Conservation (phyloP, 2,329 filamentous ascomycete species). For the Botrytis squamosa region DNA sequence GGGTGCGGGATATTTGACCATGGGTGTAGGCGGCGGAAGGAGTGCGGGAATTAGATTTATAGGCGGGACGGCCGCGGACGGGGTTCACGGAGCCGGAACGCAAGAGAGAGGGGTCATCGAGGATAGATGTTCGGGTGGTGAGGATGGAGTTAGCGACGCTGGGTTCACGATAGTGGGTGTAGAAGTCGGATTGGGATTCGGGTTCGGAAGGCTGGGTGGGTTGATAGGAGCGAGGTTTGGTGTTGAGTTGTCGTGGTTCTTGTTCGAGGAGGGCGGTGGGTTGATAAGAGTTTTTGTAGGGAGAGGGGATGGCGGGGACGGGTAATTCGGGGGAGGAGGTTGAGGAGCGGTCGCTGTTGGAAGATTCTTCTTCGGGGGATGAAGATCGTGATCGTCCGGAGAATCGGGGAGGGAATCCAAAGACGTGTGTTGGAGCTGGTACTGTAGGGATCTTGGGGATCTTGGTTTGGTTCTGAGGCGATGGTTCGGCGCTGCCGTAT, state of each 20-base stretch:
- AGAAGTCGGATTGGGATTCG: neutral
- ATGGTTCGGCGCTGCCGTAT: conserved; percentile 1
- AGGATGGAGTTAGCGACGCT: neutral
- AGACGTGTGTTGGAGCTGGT: conserved; percentile 3
- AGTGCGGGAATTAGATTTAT: neutral
- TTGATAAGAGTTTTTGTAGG: conserved; percentile 1
- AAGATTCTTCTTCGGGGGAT: neutral
- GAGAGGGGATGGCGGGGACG: neutral
- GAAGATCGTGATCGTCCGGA: conserved; percentile 1
- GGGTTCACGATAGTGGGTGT: neutral
- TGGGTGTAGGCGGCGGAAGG: neutral
- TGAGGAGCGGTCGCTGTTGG: neutral
- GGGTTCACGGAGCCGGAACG: neutral
- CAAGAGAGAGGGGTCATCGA: neutral
- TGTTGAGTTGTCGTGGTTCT: neutral
- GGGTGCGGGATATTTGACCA: neutral
- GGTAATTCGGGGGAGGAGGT: neutral
- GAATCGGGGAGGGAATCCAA: neutral
- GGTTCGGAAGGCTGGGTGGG: neutral
- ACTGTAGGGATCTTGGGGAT: neutral
- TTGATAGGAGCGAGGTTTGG: neutral
- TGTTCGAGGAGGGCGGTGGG: neutral
- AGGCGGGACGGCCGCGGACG: neutral
- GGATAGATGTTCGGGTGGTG: neutral
- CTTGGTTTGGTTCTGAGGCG: neutral